phyloP scores from a whole-genome alignment of 805 yeast species.

The Diddensiella santjacobensis region DNA sequence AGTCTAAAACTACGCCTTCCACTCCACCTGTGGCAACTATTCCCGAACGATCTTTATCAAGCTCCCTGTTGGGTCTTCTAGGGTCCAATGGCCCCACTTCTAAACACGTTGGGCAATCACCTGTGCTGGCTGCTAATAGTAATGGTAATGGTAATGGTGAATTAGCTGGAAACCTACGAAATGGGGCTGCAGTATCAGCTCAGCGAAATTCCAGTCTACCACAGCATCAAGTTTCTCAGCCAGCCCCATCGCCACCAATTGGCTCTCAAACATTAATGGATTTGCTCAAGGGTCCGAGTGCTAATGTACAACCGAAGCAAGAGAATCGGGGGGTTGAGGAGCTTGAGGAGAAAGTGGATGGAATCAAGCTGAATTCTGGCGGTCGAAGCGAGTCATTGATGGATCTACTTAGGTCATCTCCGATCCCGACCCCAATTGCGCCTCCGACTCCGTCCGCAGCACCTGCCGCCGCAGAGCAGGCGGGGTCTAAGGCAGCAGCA shows the following conservation, averaged over 20 bases:
- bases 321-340: no score
- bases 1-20: not conserved
- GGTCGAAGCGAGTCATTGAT: no score
- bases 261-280: not conserved
- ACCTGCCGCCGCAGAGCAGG: no score
- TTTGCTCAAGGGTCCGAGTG: constrained; percentile 4
- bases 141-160: not conserved
- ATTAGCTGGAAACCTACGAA: not conserved
- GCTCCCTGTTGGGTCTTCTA: not conserved
- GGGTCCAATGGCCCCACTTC: no score
- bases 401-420: no score
- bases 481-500: no score
- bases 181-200: not conserved
- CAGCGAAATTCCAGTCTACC: not conserved
- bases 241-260: constrained; percentile 1
- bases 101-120: not conserved
- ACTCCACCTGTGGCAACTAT: not conserved
- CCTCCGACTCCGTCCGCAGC: no score
- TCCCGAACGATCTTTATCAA: not conserved
- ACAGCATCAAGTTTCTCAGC: not conserved
- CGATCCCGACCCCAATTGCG: no score
- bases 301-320: no score
- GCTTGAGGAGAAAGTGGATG: no score
- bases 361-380: no score
- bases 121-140: not conserved